Percentiles rank a stretch among this genome's conserved stretches.
These are phyloP conservation scores for Colletotrichum tofieldiae DNA, from an alignment of 2,329 filamentous ascomycete species.

Conservation along the genomic window DNA sequence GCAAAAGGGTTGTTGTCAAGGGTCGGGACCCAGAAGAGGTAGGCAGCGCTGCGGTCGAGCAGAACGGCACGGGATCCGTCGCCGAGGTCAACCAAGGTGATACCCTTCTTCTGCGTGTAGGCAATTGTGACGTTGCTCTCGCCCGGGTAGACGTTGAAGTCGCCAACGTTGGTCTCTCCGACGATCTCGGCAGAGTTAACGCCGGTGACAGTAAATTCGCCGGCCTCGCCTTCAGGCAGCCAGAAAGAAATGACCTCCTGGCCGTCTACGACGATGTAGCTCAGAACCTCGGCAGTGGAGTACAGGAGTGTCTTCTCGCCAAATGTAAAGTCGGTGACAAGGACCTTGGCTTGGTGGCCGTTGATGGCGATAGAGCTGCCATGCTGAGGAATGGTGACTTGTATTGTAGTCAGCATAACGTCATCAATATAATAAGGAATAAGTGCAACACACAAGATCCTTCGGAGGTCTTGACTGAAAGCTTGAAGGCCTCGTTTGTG, in stretches of 20 bases:
- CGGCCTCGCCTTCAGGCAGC: slow-evolving; percentile 68
- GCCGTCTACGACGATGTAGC: slow-evolving; percentile 63
- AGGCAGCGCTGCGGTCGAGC: slow-evolving; percentile 68
- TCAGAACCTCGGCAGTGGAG: slow-evolving; percentile 70
- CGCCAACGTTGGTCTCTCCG: slow-evolving; percentile 56
- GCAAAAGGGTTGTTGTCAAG: slow-evolving; percentile 64
- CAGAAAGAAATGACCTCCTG: slow-evolving; percentile 67
- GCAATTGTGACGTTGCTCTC: slow-evolving; percentile 59
- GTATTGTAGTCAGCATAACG: background rate
- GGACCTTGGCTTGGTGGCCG: slow-evolving; percentile 74
- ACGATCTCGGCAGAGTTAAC: slow-evolving; percentile 48
- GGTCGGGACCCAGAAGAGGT: slow-evolving; percentile 70
- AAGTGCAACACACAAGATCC: slow-evolving; percentile 55
- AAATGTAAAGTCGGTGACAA: slow-evolving; percentile 72
- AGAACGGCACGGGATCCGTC: slow-evolving; percentile 66
- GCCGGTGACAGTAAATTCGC: slow-evolving; percentile 67
- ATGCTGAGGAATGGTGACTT: slow-evolving; percentile 67
- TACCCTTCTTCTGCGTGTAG: slow-evolving; percentile 65
- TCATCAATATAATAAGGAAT: rapidly evolving
- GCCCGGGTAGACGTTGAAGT: slow-evolving; percentile 58
- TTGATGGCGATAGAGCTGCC: slow-evolving; percentile 66
- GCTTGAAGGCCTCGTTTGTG: slow-evolving; percentile 67
- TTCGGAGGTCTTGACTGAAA: slow-evolving; percentile 69
- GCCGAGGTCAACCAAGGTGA: slow-evolving; percentile 62
- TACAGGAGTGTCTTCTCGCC: slow-evolving; percentile 67